Base-by-base conservation (phyloP, 345 rosid genomes). In the Gynandropsis gynandra region DNA sequence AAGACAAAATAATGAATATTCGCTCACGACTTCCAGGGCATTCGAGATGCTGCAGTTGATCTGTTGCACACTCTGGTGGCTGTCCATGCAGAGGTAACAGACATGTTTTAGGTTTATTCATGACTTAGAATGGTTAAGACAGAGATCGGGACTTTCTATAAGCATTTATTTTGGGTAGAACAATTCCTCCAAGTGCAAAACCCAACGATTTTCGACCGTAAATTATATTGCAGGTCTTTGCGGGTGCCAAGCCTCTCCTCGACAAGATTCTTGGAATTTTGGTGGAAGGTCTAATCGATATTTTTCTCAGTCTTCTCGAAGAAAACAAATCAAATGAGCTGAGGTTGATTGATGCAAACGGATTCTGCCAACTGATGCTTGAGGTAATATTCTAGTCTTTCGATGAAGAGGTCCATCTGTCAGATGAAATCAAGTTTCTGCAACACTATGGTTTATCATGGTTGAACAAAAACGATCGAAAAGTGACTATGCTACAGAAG, bases 361-460 rank as follows among this genome's bases (percentile, higher is more conserved):
- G 98, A 51, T 92, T 92, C 61, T 92, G 98, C 64, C 98, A 92
- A 76, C 82, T 92, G 51, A 92, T 87, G 95, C 80, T 92, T 4
- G 95, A 92, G 98, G 98, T 87, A 76, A 46, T 55, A 47, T 10
- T 17, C 5, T 51, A 37, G 24, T 37, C 38, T 33, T 52, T 32
- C 17, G 27, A 36, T 34, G 10, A 24, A 58, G 31, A 36, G 36
- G 20, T 21, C 9, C 36, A 10, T 8, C 15, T 8, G 15, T 2
- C 15, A n/a, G 15, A 13, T 1, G 41, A 37, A 13, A 37, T 37
- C 41, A 8, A 37, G 15, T 37, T 10, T 13, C 15, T 10, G n/a
- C n/a, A n/a, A n/a, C 15, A 37, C 4, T 37, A 10, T 37, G 29
- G 5, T n/a, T n/a, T n/a, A n/a, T n/a, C n/a, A n/a, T n/a, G n/a